Conservation (phyloP, 1,284 basidiomycete species). For the Tremellales sp. region DNA sequence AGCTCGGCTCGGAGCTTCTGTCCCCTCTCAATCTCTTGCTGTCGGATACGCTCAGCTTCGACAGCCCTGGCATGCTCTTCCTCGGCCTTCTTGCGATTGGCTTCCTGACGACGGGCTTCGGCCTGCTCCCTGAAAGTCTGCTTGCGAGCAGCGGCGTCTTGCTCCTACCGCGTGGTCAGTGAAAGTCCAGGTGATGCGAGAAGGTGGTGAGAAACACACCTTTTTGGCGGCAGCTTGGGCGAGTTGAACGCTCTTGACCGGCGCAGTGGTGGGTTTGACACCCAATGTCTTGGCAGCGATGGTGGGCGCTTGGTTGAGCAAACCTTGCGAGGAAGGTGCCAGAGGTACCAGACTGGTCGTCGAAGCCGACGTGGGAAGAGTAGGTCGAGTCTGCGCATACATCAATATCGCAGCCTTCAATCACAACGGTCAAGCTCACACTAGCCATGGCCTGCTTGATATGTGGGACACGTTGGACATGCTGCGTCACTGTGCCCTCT, state of each 20-base stretch:
- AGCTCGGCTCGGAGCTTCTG: conserved; percentile 48
- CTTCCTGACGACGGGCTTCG: conserved; percentile 68
- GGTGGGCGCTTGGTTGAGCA: conserved; percentile 32
- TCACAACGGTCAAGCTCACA: not conserved
- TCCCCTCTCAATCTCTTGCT: conserved; percentile 60
- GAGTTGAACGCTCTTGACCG: conserved; percentile 73
- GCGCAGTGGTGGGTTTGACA: conserved; percentile 44
- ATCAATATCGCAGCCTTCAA: too few relatives aligned
- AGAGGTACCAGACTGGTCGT: not conserved
- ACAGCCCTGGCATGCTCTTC: conserved; percentile 62
- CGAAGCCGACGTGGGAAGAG: conserved; percentile 4
- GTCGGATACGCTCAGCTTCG: conserved; percentile 44
- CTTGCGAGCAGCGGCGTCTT: conserved; percentile 58
- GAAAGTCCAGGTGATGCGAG: not conserved
- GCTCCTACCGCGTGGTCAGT: conserved; percentile 58
- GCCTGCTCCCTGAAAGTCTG: conserved; percentile 41
- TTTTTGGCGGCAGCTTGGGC: conserved; percentile 79
- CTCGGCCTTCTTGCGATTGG: conserved; percentile 68
- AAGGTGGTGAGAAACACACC: conserved; percentile 51
- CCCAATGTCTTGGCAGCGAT: conserved; percentile 44
- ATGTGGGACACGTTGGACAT: not conserved
- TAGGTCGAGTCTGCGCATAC: conserved; percentile 1
- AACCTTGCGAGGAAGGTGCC: conserved; percentile 3
- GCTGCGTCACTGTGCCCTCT: not conserved
- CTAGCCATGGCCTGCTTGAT: not conserved